Evolutionary conservation across 2,329 filamentous ascomycete species (phyloP).

Genomic region (Pyricularia sp.): DNA sequence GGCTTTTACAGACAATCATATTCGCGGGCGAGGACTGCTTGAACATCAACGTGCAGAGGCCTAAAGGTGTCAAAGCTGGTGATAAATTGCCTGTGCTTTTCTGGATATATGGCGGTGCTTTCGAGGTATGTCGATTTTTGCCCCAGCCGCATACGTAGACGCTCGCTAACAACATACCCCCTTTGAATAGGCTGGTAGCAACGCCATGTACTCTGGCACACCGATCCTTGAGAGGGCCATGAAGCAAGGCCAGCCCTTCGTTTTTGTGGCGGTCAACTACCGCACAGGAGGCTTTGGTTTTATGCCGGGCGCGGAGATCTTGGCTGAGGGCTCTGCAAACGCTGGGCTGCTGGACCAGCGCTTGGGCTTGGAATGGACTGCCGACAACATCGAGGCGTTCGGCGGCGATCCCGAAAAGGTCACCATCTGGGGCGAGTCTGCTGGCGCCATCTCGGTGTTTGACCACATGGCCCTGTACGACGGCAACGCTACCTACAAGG

Average conservation of each 20-base stretch:
- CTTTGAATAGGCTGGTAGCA: slow-evolving; percentile 28
- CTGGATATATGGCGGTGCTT: slow-evolving; percentile 60
- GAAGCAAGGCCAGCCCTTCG: slow-evolving; percentile 44
- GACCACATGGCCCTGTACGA: slow-evolving; percentile 65
- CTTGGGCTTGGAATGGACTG: slow-evolving; percentile 60
- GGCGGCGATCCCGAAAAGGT: slow-evolving; percentile 69
- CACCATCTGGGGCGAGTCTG: slow-evolving; percentile 66
- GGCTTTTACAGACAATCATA: slow-evolving; percentile 41
- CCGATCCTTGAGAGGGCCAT: slow-evolving; percentile 32
- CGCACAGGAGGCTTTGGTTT: slow-evolving; percentile 64
- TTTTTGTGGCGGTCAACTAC: slow-evolving; percentile 71
- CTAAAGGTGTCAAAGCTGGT: slow-evolving; percentile 36
- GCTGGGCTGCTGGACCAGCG: slow-evolving; percentile 62
- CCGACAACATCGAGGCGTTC: slow-evolving; percentile 64
- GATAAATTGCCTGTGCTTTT: slow-evolving; percentile 53
- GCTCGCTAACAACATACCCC: slow-evolving; percentile 4
- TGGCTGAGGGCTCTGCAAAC: slow-evolving; percentile 54
- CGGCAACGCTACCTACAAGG: slow-evolving; percentile 62
- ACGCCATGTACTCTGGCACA: slow-evolving; percentile 37
- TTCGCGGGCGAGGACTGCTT: slow-evolving; percentile 52
- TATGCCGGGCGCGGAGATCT: slow-evolving; percentile 53
- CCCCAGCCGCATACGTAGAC: no score
- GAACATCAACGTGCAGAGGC: slow-evolving; percentile 45
- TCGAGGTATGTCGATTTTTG: slow-evolving; percentile 23
- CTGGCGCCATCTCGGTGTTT: slow-evolving; percentile 59